phyloP scores from a whole-genome alignment of 1,284 basidiomycete genomes.

The Tilletia walkeri region DNA sequence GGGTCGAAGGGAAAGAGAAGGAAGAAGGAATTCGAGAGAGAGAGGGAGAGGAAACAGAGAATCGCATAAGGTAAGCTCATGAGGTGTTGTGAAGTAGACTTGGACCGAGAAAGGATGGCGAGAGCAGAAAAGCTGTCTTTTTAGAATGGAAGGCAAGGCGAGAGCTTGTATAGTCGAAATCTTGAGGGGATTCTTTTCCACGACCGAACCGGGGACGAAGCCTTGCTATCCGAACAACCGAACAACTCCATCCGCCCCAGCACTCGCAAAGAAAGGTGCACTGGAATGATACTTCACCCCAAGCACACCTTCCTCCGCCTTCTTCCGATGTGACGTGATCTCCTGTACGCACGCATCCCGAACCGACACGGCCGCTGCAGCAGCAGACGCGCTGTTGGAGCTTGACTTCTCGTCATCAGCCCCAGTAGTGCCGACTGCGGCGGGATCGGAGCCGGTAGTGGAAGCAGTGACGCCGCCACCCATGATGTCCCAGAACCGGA shows the following conservation, averaged over 20 bases:
- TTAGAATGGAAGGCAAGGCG: neutral
- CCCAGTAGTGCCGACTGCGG: no score
- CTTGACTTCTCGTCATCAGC: neutral
- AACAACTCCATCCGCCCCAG: constrained; percentile 90
- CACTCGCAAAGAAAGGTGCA: constrained; percentile 82
- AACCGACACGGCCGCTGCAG: constrained; percentile 20
- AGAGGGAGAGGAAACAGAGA: no score
- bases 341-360: constrained; percentile 75
- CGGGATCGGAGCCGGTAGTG: no score
- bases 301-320: constrained; percentile 84
- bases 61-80: neutral
- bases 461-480: neutral
- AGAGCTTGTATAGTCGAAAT: no score
- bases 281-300: constrained; percentile 80
- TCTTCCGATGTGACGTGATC: constrained; percentile 75
- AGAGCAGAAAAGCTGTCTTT: neutral
- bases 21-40: neutral
- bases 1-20: neutral
- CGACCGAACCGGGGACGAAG: neutral
- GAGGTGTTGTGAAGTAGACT: neutral
- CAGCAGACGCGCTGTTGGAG: neutral
- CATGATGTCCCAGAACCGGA: constrained; percentile 93
- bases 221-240: constrained; percentile 65
- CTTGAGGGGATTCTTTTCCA: no score
- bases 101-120: neutral